phyloP scores from a whole-genome alignment of 345 rosid genomes.

The Viola odorata region DNA sequence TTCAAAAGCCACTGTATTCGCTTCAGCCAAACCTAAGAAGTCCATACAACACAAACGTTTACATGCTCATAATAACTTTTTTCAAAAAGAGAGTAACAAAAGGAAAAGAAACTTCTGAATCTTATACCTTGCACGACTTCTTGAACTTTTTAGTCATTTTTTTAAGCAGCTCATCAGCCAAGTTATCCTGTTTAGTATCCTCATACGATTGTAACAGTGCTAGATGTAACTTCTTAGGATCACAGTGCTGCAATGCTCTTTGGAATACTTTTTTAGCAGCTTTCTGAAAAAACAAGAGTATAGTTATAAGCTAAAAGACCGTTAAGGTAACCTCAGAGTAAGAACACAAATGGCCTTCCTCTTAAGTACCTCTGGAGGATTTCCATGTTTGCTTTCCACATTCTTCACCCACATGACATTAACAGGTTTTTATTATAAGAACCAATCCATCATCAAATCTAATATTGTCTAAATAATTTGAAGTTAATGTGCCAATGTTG shows the following conservation, averaged over 20 bases:
- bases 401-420: too few relatives aligned
- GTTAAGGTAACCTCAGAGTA: too few relatives aligned
- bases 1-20: constrained; percentile 50
- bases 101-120: constrained; percentile 2
- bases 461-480: too few relatives aligned
- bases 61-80: not conserved
- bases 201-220: constrained; percentile 82
- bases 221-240: constrained; percentile 69
- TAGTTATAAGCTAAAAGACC: too few relatives aligned
- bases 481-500: too few relatives aligned
- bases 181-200: constrained; percentile 67
- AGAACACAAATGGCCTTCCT: too few relatives aligned
- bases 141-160: constrained; percentile 85
- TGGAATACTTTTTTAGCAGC: constrained; percentile 74
- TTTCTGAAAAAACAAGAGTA: constrained; percentile 64
- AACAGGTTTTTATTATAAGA: too few relatives aligned
- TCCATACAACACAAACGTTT: constrained; percentile 2
- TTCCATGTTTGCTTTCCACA: constrained; percentile 89
- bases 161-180: constrained; percentile 67
- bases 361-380: constrained; percentile 76
- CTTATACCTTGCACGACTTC: constrained; percentile 80
- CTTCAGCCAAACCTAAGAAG: constrained; percentile 71
- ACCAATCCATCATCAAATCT: too few relatives aligned
- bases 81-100: not conserved
- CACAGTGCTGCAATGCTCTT: constrained; percentile 85